Percentiles rank a stretch among this genome's conserved stretches.
Evolutionary conservation across 1,284 basidiomycete species (phyloP).

Genomic region (Kwoniella shivajii): DNA sequence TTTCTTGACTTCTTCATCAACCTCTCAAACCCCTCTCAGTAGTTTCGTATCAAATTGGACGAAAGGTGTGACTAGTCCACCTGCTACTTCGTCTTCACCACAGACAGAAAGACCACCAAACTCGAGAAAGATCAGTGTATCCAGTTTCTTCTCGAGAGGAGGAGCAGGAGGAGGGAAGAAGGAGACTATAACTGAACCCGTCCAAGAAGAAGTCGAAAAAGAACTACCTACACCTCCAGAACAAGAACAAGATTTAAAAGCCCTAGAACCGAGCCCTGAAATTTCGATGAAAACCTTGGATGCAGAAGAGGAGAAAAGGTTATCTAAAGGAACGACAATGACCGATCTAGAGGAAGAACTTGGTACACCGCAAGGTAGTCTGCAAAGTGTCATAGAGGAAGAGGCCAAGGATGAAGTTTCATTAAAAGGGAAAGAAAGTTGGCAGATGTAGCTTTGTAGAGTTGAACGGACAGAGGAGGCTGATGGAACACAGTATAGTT

Average conservation of each 20-base stretch:
- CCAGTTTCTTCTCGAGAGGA: slow-evolving; percentile 34
- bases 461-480: no score
- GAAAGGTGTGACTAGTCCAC: slow-evolving; percentile 27
- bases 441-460: slow-evolving; percentile 5
- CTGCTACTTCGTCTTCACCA: slow-evolving; percentile 15
- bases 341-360: slow-evolving; percentile 21
- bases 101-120: slow-evolving; percentile 5
- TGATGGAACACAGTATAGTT: no score
- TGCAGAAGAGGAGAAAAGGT: slow-evolving; percentile 12
- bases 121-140: slow-evolving; percentile 23
- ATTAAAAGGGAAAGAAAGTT: not conserved
- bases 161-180: not conserved
- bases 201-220: slow-evolving; percentile 2
- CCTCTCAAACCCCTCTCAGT: slow-evolving; percentile 27
- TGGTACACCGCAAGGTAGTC: slow-evolving; percentile 16
- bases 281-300: slow-evolving; percentile 7
- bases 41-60: slow-evolving; percentile 44
- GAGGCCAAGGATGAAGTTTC: not conserved
- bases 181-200: not conserved
- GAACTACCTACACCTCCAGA: slow-evolving; percentile 4
- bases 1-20: slow-evolving; percentile 3
- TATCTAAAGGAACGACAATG: slow-evolving; percentile 16
- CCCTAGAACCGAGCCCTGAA: slow-evolving; percentile 24
- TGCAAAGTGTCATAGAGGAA: slow-evolving; percentile 7
- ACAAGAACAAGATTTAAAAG: not conserved